Evolutionary conservation across 371 early-diverging fungal species (phyloP).

Genomic region (Mucor mucedo): DNA sequence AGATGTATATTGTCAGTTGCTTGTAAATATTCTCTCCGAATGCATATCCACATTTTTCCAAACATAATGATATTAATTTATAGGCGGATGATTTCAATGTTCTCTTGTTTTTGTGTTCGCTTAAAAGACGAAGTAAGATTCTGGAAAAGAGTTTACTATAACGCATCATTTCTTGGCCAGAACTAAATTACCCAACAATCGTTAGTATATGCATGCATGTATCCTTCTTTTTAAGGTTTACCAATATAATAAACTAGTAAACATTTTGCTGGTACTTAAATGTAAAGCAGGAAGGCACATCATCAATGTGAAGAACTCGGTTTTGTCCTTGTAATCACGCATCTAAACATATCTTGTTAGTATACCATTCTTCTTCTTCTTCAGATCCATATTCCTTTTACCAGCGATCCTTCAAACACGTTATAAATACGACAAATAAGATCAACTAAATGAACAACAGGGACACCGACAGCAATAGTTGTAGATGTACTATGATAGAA

Average conservation of each 20-base stretch:
- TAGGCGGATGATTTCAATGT: slow-evolving; percentile 44
- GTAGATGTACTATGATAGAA: slow-evolving; percentile 33
- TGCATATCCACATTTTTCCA: slow-evolving; percentile 50
- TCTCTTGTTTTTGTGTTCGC: slow-evolving; percentile 43
- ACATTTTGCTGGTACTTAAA: slow-evolving; percentile 41
- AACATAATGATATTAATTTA: slow-evolving; percentile 42
- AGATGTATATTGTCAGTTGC: slow-evolving; percentile 31
- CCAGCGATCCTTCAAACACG: slow-evolving; percentile 50
- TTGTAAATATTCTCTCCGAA: slow-evolving; percentile 47
- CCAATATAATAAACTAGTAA: slow-evolving; percentile 48
- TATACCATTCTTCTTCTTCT: neutral
- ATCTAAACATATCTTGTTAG: slow-evolving; percentile 25
- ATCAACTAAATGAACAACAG: slow-evolving; percentile 47
- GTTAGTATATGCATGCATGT: neutral
- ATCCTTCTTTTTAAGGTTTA: slow-evolving; percentile 18
- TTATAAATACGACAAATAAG: slow-evolving; percentile 54
- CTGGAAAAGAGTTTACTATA: slow-evolving; percentile 45
- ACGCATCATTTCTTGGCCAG: slow-evolving; percentile 44
- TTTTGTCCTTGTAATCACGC: slow-evolving; percentile 44
- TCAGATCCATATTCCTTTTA: slow-evolving; percentile 17
- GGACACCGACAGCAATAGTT: slow-evolving; percentile 42
- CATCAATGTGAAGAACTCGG: slow-evolving; percentile 46
- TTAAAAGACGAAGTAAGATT: slow-evolving; percentile 47
- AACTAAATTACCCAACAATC: slow-evolving; percentile 21
- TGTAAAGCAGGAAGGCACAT: slow-evolving; percentile 48